A percentile compares a stretch with the other conserved stretches of the same genome.
Evolutionary conservation across 208 protist species (phyloP).

Genomic region (Trypanosoma avium): DNA sequence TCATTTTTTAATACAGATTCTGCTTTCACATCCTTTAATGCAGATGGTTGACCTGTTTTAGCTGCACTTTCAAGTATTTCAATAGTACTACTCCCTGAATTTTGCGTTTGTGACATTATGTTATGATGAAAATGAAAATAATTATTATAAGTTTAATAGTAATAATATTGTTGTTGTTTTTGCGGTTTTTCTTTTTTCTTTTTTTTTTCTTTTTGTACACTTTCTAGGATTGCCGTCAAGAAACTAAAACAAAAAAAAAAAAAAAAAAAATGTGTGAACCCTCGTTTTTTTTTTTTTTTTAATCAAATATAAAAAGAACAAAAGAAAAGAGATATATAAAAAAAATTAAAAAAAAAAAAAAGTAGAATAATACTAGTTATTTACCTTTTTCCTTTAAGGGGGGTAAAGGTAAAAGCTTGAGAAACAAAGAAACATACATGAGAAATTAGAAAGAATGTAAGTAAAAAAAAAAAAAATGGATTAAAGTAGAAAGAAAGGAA

Average conservation of each 20-base stretch:
- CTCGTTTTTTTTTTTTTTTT: too few relatives aligned
- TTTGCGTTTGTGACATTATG: conserved; percentile 18
- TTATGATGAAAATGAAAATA: too few relatives aligned
- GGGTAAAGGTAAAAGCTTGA: not conserved
- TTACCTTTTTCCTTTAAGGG: not conserved
- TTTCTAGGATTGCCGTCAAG: not conserved
- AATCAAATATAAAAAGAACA: not conserved
- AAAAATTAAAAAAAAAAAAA: not conserved
- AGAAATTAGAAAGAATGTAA: not conserved
- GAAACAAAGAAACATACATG: too few relatives aligned
- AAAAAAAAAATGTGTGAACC: not conserved
- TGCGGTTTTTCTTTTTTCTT: conserved; percentile 1
- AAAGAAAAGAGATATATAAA: not conserved
- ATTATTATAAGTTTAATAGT: too few relatives aligned
- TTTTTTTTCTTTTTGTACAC: not conserved
- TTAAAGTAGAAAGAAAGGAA: too few relatives aligned
- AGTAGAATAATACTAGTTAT: not conserved
- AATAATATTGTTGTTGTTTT: not conserved
- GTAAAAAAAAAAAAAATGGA: not conserved
- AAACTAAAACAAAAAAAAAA: not conserved
- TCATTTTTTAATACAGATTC: conserved; percentile 33
- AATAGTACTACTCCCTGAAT: not conserved
- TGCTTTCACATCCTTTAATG: conserved; percentile 22
- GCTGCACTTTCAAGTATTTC: conserved; percentile 12
- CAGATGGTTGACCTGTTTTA: conserved; percentile 4